phyloP scores from a whole-genome alignment of 257 asterid genomes.

The Solanum commersonii region DNA sequence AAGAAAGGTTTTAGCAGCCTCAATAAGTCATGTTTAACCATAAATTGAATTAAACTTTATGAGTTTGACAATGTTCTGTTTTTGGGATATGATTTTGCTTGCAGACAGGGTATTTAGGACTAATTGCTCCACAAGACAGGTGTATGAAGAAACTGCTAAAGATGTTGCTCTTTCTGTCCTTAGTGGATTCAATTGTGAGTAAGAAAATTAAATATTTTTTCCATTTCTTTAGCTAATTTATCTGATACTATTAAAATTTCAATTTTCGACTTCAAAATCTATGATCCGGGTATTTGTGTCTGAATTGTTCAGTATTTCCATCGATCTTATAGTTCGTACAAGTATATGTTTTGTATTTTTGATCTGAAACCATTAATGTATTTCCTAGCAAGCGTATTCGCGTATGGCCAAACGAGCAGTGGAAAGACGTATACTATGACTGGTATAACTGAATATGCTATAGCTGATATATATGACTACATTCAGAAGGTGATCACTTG shows the following conservation, averaged over 20 bases:
- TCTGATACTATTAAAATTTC: neutral
- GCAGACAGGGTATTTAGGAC: slow-evolving; percentile 77
- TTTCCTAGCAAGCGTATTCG: slow-evolving; percentile 77
- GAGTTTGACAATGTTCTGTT: neutral
- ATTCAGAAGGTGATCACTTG: slow-evolving; percentile 43
- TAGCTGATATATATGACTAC: slow-evolving; percentile 70
- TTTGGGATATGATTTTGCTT: neutral
- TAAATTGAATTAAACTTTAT: neutral
- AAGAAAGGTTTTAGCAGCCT: neutral
- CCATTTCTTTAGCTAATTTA: neutral
- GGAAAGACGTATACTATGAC: slow-evolving; percentile 96
- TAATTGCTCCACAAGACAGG: slow-evolving; percentile 70
- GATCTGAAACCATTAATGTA: neutral
- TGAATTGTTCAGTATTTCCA: neutral
- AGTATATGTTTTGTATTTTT: neutral
- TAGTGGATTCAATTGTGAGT: slow-evolving; percentile 80
- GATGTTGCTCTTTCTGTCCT: slow-evolving; percentile 84
- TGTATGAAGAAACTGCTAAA: slow-evolving; percentile 82
- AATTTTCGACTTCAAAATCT: neutral
- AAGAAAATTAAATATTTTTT: neutral
- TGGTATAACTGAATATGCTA: slow-evolving; percentile 84
- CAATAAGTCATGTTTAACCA: neutral
- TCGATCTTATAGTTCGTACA: neutral
- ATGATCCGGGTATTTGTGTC: neutral
- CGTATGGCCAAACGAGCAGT: slow-evolving; percentile 97